phyloP scores from a whole-genome alignment of 768 basidiomycete genomes.

The Termitomyces sp. region DNA sequence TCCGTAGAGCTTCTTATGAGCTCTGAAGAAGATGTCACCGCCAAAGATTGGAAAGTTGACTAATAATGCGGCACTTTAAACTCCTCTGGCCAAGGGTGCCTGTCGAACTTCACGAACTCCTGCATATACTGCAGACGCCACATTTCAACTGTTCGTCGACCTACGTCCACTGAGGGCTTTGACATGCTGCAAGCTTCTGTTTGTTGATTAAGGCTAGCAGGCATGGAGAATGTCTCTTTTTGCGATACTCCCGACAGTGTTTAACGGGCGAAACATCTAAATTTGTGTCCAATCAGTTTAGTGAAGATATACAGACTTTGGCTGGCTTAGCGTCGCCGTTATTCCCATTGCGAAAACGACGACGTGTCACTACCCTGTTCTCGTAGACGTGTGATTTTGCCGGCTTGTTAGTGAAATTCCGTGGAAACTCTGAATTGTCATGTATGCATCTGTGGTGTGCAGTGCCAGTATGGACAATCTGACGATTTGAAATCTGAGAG shows the following conservation, averaged over 20 bases:
- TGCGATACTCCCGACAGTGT: slow-evolving; percentile 22
- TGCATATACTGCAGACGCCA: background rate
- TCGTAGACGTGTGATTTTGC: slow-evolving; percentile 15
- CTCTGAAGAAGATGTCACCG: slow-evolving; percentile 59
- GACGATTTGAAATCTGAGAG: background rate
- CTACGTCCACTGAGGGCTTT: background rate
- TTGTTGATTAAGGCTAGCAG: background rate
- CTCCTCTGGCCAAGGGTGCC: background rate
- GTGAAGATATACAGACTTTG: slow-evolving; percentile 5
- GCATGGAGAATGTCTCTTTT: slow-evolving; percentile 26
- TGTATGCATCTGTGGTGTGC: background rate
- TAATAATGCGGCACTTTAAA: slow-evolving; percentile 20
- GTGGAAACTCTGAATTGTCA: slow-evolving; percentile 11
- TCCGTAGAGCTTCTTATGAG: slow-evolving; percentile 75
- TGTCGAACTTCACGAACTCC: background rate
- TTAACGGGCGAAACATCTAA: slow-evolving; percentile 28
- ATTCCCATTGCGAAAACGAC: background rate
- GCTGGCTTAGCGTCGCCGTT: background rate
- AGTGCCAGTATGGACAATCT: slow-evolving; percentile 6
- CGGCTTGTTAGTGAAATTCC: slow-evolving; percentile 10
- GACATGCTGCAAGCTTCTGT: background rate
- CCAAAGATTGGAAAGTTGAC: slow-evolving; percentile 79
- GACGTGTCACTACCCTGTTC: background rate
- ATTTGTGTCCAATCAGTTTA: slow-evolving; percentile 24
- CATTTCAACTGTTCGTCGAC: background rate